These are phyloP conservation scores for Pisolithus albus DNA, from an alignment of 768 basidiomycete species.

Conservation along the genomic window DNA sequence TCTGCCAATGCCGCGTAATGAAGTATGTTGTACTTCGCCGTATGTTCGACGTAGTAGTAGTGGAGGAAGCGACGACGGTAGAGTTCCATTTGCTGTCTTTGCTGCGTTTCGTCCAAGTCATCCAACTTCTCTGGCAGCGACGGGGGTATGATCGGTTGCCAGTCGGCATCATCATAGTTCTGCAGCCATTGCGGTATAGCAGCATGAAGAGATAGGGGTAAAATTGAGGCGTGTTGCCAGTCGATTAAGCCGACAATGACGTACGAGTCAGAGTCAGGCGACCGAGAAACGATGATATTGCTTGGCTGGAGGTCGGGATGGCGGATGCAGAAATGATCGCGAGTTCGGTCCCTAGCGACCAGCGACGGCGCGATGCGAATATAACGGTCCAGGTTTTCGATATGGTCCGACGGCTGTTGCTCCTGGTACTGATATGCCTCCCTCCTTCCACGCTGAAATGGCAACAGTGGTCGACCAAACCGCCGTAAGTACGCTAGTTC, in stretches of 20 bases:
- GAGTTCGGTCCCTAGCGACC: constrained; percentile 32
- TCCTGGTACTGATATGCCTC: constrained; percentile 38
- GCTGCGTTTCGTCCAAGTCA: constrained; percentile 35
- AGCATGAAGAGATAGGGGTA: constrained; percentile 45
- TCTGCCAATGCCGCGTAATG: constrained; percentile 37
- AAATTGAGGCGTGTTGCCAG: constrained; percentile 52
- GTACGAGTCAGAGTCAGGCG: constrained; percentile 35
- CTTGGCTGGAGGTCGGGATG: constrained; percentile 35
- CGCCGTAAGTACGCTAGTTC: not conserved
- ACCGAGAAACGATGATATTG: constrained; percentile 44
- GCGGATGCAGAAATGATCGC: constrained; percentile 42
- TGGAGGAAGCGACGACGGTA: constrained; percentile 44
- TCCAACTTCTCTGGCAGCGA: constrained; percentile 37
- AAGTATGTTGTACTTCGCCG: constrained; percentile 37
- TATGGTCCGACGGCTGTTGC: constrained; percentile 42
- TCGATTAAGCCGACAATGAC: constrained; percentile 38
- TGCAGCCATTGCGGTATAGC: constrained; percentile 38
- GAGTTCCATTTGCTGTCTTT: constrained; percentile 26
- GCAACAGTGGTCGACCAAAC: not conserved
- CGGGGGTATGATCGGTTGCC: constrained; percentile 33
- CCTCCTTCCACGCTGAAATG: constrained; percentile 19
- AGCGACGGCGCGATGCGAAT: constrained; percentile 27
- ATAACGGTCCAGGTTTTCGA: constrained; percentile 43
- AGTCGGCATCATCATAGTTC: constrained; percentile 40
- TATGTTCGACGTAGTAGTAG: constrained; percentile 42